These are phyloP conservation scores for Nannizzia gypsea DNA, from an alignment of 2,329 filamentous ascomycete genomes.

Conservation along the genomic window DNA sequence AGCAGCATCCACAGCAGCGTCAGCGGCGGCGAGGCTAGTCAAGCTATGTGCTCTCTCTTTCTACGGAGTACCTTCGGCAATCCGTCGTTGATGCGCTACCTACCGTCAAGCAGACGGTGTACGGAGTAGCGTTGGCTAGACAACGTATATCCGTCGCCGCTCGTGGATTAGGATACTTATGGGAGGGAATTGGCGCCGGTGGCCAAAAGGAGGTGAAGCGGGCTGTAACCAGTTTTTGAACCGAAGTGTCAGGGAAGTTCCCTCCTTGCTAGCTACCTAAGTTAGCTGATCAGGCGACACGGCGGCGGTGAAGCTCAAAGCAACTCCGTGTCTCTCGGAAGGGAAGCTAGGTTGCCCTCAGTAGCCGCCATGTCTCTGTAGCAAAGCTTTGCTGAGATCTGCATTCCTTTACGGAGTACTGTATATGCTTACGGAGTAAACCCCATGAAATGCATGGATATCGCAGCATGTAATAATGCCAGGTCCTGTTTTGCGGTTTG, in stretches of 20 bases:
- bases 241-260: slow-evolving; percentile 13
- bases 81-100: slow-evolving; percentile 23
- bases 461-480: too few relatives aligned
- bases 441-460: slow-evolving; percentile 29
- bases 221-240: slow-evolving; percentile 22
- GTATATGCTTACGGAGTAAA: slow-evolving; percentile 20
- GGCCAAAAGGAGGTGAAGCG: slow-evolving; percentile 30
- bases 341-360: slow-evolving; percentile 25
- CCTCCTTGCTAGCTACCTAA: slow-evolving; percentile 21
- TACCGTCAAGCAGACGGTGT: slow-evolving; percentile 27
- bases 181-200: slow-evolving; percentile 30
- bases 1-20: slow-evolving; percentile 32
- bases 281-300: slow-evolving; percentile 16
- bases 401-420: slow-evolving; percentile 14
- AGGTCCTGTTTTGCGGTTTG: too few relatives aligned
- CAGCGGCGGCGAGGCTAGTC: slow-evolving; percentile 19
- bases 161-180: slow-evolving; percentile 25
- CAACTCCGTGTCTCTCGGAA: slow-evolving; percentile 26
- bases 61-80: slow-evolving; percentile 13
- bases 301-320: slow-evolving; percentile 19
- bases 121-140: slow-evolving; percentile 22
- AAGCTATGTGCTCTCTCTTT: too few relatives aligned
- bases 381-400: slow-evolving; percentile 22
- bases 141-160: slow-evolving; percentile 29
- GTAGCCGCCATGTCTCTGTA: slow-evolving; percentile 18